A percentile compares a stretch with the other conserved stretches of the same genome.
These are phyloP conservation scores for Scheffersomyces cryptocercus DNA, from an alignment of 1,139 yeast genomes.

Conservation along the genomic window DNA sequence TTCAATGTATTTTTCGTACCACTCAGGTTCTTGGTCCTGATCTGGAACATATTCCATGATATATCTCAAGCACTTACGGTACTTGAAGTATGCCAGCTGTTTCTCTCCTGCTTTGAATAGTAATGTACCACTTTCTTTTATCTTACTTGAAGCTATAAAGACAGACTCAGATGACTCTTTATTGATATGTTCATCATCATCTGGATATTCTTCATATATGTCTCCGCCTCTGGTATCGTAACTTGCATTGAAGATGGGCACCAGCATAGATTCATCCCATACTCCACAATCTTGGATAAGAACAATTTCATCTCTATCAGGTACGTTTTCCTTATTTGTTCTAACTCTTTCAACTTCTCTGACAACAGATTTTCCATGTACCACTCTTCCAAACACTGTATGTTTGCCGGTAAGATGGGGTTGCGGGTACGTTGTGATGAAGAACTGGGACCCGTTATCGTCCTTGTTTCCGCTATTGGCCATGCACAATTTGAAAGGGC, in stretches of 20 bases:
- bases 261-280: slow-evolving; percentile 53
- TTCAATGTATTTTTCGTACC: slow-evolving; percentile 48
- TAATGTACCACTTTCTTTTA: slow-evolving; percentile 66
- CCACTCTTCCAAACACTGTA: slow-evolving; percentile 69
- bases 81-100: slow-evolving; percentile 58
- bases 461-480: slow-evolving; percentile 63
- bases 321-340: slow-evolving; percentile 46
- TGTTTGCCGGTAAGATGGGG: slow-evolving; percentile 78
- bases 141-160: slow-evolving; percentile 48
- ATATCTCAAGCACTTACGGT: slow-evolving; percentile 62
- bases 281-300: slow-evolving; percentile 63
- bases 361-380: slow-evolving; percentile 69
- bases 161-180: slow-evolving; percentile 59
- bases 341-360: slow-evolving; percentile 59
- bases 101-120: slow-evolving; percentile 55
- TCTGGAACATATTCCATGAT: slow-evolving; percentile 75
- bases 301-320: slow-evolving; percentile 44
- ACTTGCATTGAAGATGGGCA: slow-evolving; percentile 65
- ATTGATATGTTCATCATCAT: slow-evolving; percentile 60
- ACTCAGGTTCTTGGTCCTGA: slow-evolving; percentile 59
- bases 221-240: slow-evolving; percentile 66
- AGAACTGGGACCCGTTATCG: slow-evolving; percentile 75
- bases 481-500: slow-evolving; percentile 63
- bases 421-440: slow-evolving; percentile 69
- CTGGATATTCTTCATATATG: slow-evolving; percentile 73